phyloP scores from a whole-genome alignment of 83 land plant species.

The Picea abies region DNA sequence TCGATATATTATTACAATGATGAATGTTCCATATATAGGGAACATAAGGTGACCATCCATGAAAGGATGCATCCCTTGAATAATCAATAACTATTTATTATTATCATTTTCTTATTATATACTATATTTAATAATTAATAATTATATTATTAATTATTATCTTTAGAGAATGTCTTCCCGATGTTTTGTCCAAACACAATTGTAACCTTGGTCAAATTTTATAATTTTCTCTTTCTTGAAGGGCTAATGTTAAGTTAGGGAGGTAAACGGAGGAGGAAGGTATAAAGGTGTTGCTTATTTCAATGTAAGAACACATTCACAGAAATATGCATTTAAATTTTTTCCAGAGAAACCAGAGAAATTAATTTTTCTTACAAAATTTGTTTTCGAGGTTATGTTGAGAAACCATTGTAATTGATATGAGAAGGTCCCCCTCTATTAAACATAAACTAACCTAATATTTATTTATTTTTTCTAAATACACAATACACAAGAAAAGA shows the following conservation, averaged over 20 bases:
- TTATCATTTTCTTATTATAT: too few relatives aligned
- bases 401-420: background rate
- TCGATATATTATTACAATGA: too few relatives aligned
- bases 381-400: background rate
- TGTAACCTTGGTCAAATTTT: background rate
- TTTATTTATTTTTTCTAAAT: background rate
- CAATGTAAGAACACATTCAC: background rate
- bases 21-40: too few relatives aligned
- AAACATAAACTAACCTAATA: background rate
- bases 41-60: too few relatives aligned
- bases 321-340: background rate
- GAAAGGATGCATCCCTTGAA: too few relatives aligned
- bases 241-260: background rate
- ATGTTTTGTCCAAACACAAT: too few relatives aligned
- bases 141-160: too few relatives aligned
- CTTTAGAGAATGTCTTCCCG: too few relatives aligned
- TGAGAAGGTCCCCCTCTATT: background rate
- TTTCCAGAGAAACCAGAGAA: background rate
- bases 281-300: background rate
- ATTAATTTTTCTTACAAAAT: too few relatives aligned
- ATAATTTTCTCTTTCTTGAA: background rate
- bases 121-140: too few relatives aligned
- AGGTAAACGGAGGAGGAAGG: background rate
- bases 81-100: too few relatives aligned
- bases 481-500: background rate